Conservation (phyloP, 2,329 filamentous ascomycete species). For the Aspergillus tanneri region DNA sequence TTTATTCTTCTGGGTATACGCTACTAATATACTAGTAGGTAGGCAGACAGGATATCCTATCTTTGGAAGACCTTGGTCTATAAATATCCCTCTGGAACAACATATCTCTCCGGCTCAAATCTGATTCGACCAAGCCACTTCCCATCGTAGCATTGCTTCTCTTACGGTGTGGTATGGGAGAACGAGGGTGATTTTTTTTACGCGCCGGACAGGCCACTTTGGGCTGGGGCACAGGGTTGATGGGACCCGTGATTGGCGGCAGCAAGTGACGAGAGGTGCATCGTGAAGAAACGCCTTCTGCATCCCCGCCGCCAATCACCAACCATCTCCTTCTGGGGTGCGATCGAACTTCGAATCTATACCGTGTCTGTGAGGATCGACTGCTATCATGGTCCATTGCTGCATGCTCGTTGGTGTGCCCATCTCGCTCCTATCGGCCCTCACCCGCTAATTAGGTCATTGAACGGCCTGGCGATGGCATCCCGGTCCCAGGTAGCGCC, state of each 20-base stretch:
- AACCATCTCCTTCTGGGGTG: conserved; percentile 11
- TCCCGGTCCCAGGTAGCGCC: conserved; percentile 28
- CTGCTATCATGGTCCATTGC: conserved; percentile 16
- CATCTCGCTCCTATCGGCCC: conserved; percentile 26
- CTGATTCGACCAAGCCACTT: neutral
- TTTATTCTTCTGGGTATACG: neutral
- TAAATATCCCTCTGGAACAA: neutral
- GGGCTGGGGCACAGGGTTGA: conserved; percentile 8
- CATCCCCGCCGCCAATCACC: conserved; percentile 9
- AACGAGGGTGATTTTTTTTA: conserved; percentile 8
- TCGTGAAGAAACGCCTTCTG: conserved; percentile 25
- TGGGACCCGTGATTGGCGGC: conserved; percentile 17
- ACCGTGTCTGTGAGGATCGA: conserved; percentile 6
- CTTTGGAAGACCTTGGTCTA: neutral
- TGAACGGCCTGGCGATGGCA: conserved; percentile 15
- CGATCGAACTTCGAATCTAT: neutral
- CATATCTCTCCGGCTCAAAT: too few relatives aligned
- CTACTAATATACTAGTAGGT: neutral
- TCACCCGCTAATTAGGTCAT: conserved; percentile 34
- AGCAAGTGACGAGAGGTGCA: conserved; percentile 25
- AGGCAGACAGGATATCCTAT: neutral
- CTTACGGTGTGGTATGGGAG: neutral
- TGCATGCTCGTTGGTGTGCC: conserved; percentile 34
- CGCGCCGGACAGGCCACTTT: conserved; percentile 22
- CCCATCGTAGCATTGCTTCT: too few relatives aligned